Base-by-base conservation (phyloP, 768 basidiomycete genomes). In the Rhodotorula toruloides region DNA sequence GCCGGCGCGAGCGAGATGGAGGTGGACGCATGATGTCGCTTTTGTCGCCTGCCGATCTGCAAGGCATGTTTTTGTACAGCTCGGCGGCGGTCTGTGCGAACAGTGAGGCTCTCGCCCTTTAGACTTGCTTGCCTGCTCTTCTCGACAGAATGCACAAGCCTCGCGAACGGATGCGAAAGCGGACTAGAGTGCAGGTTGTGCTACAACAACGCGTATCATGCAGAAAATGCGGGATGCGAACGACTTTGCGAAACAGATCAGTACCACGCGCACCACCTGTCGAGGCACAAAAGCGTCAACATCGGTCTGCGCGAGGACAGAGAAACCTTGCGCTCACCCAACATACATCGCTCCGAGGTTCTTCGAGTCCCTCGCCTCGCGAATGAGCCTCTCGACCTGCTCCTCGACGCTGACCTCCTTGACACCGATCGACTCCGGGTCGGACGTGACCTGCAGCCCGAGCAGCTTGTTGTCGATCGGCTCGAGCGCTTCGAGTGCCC, bases 281-380 rank as follows among this genome's bases (percentile, higher is more conserved):
- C 4, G 43, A 54, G 53, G 1, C 25, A 57, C 91, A 76, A 88
- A 82, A 86, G 87, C 89, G 17, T 9, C 2, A 39, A n/a, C n/a
- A n/a, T n/a, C n/a, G n/a, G n/a, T n/a, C n/a, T 10, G 34, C 12
- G 4, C 14, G n/a, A 21, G 40, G 40, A 11, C 40, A 42, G 40
- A 42, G 13, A 21, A 21, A 42, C 21, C n/a, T 88, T 34, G 86
- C 86, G 89, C 91, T 94, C 19, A n/a, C 80, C 92, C 52, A 47
- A 85, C 83, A 78, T 94, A 96, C 93, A 96, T 96, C 75, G 83
- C 86, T 19, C 66, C 87, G 78, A 99, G 77, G 74, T 96, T 92
- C 29, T 76, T 77, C 4, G 79, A 73, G 77, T 86, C 85, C 6
- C 84, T 89, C 22, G 96, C 90, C 76, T 96, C 90, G 73, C 90